Base-by-base conservation (phyloP, 768 basidiomycete species). In the Butyriboletus loyo region DNA sequence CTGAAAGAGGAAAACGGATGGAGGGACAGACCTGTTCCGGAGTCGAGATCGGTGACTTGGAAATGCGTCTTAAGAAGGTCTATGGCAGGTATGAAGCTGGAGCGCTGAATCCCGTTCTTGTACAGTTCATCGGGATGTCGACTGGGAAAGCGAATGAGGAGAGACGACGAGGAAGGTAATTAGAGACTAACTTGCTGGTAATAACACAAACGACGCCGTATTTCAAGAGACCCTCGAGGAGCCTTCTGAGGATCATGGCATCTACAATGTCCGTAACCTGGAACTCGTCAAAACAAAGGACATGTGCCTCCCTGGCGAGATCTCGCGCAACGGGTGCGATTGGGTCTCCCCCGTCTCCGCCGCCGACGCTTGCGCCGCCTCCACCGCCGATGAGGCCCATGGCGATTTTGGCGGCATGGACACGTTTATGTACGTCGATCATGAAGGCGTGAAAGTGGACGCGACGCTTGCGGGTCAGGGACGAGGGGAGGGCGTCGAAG, bases 371-470 rank as follows among this genome's bases (percentile, higher is more conserved):
- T 25, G 54, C 43, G 45, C 64, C 62, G 3, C 65, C 62, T 22
- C 64, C 66, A 0, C 62, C 62, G 21, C 84, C 82, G 15, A 78
- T 67, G 56, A 75, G 72, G 2, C 89, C 88, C 74, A 85, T 81
- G 50, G 80, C 78, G 38, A 81, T 73, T 73, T 93, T 94, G 35
- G 88, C 81, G 2, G 84, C 83, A 59, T 98, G 94, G 4, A 95
- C 68, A 17, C 93, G 86, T 65, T 96, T 97, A 68, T 98, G 92
- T 21, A 98, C 94, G 66, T 99, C 97, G 56, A 98, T 85, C 97
- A 99, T 98, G 77, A 99, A 98, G 1, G 93, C 92, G 66, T 98
- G 95, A 68, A 99, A 99, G 70, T 99, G 97, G 15, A 98, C 92
- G 28, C 97, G 81, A 49, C 90, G 86, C 71, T 91, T 92, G 53